Percentiles rank a stretch among this genome's conserved stretches.
Conservation (phyloP, 1,284 basidiomycete genomes). For the Trametes versicolor region DNA sequence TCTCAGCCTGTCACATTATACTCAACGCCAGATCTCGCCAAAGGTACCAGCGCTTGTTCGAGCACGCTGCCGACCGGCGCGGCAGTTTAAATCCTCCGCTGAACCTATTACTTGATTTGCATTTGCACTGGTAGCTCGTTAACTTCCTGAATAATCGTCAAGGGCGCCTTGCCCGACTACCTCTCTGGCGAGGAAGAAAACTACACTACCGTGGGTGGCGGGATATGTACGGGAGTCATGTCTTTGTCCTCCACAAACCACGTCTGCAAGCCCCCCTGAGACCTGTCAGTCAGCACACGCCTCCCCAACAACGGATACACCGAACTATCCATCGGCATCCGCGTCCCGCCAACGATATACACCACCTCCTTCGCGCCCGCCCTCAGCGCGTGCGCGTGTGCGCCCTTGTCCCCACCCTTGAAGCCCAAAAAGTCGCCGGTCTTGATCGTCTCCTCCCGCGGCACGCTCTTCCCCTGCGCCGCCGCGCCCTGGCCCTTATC, state of each 20-base stretch:
- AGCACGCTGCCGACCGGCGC: too few relatives aligned
- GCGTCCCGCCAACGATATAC: slow-evolving; percentile 41
- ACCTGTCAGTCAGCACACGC: slow-evolving; percentile 29
- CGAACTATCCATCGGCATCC: slow-evolving; percentile 37
- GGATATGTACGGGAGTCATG: neutral
- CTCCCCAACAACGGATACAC: slow-evolving; percentile 36
- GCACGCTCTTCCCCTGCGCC: slow-evolving; percentile 4
- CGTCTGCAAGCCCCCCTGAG: slow-evolving; percentile 15
- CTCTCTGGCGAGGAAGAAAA: too few relatives aligned
- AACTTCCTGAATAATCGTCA: too few relatives aligned
- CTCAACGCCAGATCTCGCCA: neutral
- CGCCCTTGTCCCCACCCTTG: slow-evolving; percentile 32
- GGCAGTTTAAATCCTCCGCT: too few relatives aligned
- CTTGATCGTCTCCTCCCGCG: slow-evolving; percentile 34
- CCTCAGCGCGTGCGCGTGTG: slow-evolving; percentile 37
- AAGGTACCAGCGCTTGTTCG: neutral
- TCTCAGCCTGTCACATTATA: neutral
- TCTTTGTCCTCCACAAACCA: slow-evolving; percentile 31
- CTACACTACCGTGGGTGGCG: neutral
- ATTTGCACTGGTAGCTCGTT: too few relatives aligned
- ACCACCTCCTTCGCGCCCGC: slow-evolving; percentile 37
- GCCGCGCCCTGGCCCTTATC: slow-evolving; percentile 16
- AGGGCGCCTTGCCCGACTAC: too few relatives aligned
- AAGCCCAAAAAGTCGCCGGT: slow-evolving; percentile 44
- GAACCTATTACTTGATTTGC: too few relatives aligned